These are phyloP conservation scores for Aschersonia sp. DNA, from an alignment of 2,329 filamentous ascomycete species.

Conservation along the genomic window DNA sequence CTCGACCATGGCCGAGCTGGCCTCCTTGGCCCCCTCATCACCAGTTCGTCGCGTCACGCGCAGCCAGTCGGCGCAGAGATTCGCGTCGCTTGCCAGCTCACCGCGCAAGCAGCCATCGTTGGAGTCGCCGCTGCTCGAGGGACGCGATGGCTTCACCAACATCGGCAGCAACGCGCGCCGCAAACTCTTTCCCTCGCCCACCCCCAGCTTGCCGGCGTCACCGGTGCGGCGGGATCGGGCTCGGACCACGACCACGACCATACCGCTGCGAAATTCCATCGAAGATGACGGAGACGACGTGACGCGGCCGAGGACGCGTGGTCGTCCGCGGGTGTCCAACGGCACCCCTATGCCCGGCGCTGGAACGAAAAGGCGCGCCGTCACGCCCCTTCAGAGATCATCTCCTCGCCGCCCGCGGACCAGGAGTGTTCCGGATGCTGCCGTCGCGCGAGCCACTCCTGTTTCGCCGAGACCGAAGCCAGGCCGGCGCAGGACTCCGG, in stretches of 20 bases:
- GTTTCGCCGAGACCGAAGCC: slow-evolving; percentile 14
- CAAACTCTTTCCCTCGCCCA: slow-evolving; percentile 28
- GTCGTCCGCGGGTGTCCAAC: slow-evolving; percentile 33
- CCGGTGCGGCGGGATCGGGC: slow-evolving; percentile 15
- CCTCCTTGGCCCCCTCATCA: slow-evolving; percentile 19
- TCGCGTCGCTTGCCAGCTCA: slow-evolving; percentile 20
- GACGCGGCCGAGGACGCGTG: slow-evolving; percentile 26
- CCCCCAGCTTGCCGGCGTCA: slow-evolving; percentile 11
- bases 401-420: slow-evolving; percentile 19
- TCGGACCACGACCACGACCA: slow-evolving; percentile 30
- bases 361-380: slow-evolving; percentile 27
- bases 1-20: slow-evolving; percentile 15
- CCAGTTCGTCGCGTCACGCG: slow-evolving; percentile 27
- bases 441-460: slow-evolving; percentile 15
- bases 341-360: slow-evolving; percentile 34
- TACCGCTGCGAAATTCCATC: slow-evolving; percentile 32
- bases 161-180: slow-evolving; percentile 20
- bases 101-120: slow-evolving; percentile 25
- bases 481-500: slow-evolving; percentile 14
- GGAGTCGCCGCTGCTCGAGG: slow-evolving; percentile 15
- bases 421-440: slow-evolving; percentile 13
- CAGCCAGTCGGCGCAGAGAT: slow-evolving; percentile 32
- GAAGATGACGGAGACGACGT: slow-evolving; percentile 16
- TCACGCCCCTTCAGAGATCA: slow-evolving; percentile 24
- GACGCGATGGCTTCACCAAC: slow-evolving; percentile 5